phyloP scores from a whole-genome alignment of 2,329 filamentous ascomycete species.

The Ascocoryne sarcoides region DNA sequence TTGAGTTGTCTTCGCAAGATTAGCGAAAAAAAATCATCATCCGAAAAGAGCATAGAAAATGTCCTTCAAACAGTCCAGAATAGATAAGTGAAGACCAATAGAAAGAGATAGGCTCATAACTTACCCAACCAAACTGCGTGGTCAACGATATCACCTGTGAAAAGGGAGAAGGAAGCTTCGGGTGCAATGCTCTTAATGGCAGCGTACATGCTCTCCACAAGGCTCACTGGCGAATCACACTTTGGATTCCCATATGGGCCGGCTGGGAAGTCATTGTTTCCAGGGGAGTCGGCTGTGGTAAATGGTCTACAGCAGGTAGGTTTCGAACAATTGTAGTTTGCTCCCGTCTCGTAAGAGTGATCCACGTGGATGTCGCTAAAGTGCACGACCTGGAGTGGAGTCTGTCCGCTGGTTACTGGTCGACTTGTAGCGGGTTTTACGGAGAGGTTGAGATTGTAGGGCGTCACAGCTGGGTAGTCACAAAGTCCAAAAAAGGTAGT shows the following conservation, averaged over 20 bases:
- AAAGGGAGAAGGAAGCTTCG: slow-evolving; percentile 30
- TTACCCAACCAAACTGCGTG: slow-evolving; percentile 31
- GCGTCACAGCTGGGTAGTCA: slow-evolving; percentile 28
- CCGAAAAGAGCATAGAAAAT: background rate
- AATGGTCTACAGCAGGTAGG: slow-evolving; percentile 34
- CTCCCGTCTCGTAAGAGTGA: slow-evolving; percentile 30
- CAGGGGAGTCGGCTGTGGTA: slow-evolving; percentile 29
- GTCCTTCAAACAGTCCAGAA: background rate
- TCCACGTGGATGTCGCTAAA: slow-evolving; percentile 36
- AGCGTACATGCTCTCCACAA: slow-evolving; percentile 32
- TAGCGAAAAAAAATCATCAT: background rate
- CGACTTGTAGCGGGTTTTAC: slow-evolving; percentile 26
- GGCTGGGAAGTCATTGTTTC: slow-evolving; percentile 30
- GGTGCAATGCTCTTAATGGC: slow-evolving; percentile 29
- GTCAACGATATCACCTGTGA: slow-evolving; percentile 34
- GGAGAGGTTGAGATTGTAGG: slow-evolving; percentile 30
- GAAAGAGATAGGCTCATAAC: background rate
- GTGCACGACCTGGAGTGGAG: slow-evolving; percentile 33
- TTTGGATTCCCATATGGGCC: slow-evolving; percentile 21
- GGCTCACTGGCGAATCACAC: slow-evolving; percentile 31
- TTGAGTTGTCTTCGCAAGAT: slow-evolving; percentile 9
- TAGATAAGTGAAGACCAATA: background rate
- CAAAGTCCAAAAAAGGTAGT: slow-evolving; percentile 46
- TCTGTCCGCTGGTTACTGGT: slow-evolving; percentile 29
- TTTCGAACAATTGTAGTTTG: slow-evolving; percentile 34